These are phyloP conservation scores for Orbilia brochopaga DNA, from an alignment of 2,329 filamentous ascomycete species.

Conservation along the genomic window DNA sequence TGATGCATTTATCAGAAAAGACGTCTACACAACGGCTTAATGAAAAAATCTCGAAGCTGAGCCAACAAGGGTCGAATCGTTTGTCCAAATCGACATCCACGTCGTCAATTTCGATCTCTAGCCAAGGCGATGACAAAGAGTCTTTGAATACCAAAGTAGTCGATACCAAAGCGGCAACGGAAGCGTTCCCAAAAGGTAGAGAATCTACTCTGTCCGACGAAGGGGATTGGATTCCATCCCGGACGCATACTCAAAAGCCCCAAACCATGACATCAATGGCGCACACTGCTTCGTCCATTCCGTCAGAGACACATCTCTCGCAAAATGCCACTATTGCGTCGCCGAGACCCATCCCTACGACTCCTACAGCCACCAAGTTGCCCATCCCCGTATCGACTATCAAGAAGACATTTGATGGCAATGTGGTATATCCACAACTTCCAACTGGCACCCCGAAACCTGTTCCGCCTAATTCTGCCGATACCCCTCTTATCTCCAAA, in stretches of 20 bases:
- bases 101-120: constrained; percentile 39
- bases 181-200: not conserved
- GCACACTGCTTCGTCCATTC: not conserved
- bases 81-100: constrained; percentile 46
- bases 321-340: not conserved
- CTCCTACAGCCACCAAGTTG: constrained; percentile 24
- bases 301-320: not conserved
- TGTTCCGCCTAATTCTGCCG: not conserved
- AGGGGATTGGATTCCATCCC: constrained; percentile 46
- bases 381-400: constrained; percentile 9
- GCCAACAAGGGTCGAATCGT: constrained; percentile 63
- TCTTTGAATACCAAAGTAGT: not conserved
- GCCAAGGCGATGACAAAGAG: constrained; percentile 26
- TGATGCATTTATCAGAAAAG: constrained; percentile 69
- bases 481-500: constrained; percentile 7
- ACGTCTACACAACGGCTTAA: constrained; percentile 92
- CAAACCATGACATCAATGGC: not conserved
- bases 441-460: not conserved
- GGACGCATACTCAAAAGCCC: constrained; percentile 6
- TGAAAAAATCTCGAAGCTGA: constrained; percentile 83
- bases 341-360: constrained; percentile 2
- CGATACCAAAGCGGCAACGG: not conserved
- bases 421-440: constrained; percentile 19
- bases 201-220: constrained; percentile 40
- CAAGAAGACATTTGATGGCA: constrained; percentile 1